Base-by-base conservation (phyloP, 1,284 basidiomycete species). In the Trichosporon inkin region DNA sequence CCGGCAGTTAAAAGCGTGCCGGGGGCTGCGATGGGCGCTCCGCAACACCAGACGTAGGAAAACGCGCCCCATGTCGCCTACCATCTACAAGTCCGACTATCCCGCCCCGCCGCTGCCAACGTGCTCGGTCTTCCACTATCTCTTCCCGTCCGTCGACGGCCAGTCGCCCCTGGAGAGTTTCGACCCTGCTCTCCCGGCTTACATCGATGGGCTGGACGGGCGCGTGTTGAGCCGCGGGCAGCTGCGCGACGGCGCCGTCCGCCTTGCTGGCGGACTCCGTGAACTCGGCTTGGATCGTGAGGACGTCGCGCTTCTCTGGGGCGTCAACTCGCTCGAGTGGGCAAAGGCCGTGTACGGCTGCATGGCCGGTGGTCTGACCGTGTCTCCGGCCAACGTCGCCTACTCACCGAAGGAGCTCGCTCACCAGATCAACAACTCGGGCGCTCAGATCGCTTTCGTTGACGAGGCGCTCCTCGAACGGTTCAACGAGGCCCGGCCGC, bases 151-250 rank as follows among this genome's bases (percentile, higher is more conserved):
- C 14, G 40, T 28, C 20, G 39, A 40, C 34, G 53, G 53, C 2
- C 53, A 28, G 19, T 58, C 59, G 2, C 60, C 57, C 8, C 57
- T 73, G 17, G 65, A 73, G 38, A 72, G 71, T 44, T 62, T 73
- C 40, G 65, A 71, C 52, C 59, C 61, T 6, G 53, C 64, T 14
- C 65, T 77, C 3, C 81, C 82, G 7, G 87, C 87, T 0, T 88
- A 85, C 71, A 81, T 89, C 57, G 88, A 91, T 67, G 86, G 85
- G 0, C 74, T 78, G 1, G 83, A 86, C 0, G 86, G 84, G 0
- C 76, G 81, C 0, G 79, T 80, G 1, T 67, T 91, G 24, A 82
- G 85, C 0, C 83, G 88, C n/a, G 82, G 70, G 0, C 81, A 84
- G 34, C 73, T 88, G 20, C 82, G 81, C 24, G 73, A 81, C 17